phyloP scores from a whole-genome alignment of 208 protist species.

The Leishmania braziliensis region DNA sequence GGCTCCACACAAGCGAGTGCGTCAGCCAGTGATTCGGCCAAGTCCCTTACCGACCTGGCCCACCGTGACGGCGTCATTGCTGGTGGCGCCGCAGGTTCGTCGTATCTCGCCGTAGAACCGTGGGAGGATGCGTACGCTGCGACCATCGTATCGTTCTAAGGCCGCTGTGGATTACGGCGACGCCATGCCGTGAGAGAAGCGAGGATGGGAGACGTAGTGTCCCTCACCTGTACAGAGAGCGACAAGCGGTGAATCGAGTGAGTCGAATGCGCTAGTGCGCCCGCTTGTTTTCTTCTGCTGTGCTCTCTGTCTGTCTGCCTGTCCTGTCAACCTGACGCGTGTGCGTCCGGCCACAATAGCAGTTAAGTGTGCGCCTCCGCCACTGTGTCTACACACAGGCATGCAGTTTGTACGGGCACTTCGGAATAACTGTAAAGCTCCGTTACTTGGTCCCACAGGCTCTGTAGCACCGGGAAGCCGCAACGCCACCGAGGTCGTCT shows the following conservation, averaged over 20 bases:
- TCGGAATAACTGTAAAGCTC: not conserved
- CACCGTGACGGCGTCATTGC: not conserved
- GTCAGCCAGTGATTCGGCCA: not conserved
- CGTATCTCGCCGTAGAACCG: not conserved
- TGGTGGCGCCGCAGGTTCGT: too few species aligned
- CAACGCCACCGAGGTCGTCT: not conserved
- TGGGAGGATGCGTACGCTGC: slow-evolving; percentile 33
- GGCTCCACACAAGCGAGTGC: not conserved
- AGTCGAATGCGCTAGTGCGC: not conserved
- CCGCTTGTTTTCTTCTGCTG: not conserved
- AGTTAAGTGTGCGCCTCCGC: too few species aligned
- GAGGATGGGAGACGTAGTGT: not conserved
- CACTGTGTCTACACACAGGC: too few species aligned
- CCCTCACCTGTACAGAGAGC: not conserved
- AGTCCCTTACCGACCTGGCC: not conserved
- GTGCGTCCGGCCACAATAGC: not conserved
- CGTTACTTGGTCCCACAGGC: not conserved
- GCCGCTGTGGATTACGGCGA: not conserved
- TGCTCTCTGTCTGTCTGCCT: not conserved
- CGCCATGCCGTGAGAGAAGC: not conserved
- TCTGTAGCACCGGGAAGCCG: not conserved
- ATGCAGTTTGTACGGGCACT: too few species aligned
- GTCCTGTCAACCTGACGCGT: not conserved
- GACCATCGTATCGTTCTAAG: slow-evolving; percentile 24
- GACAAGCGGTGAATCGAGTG: not conserved